phyloP scores from a whole-genome alignment of 78 protist species.

The Dictyostelium brefeldianum region DNA sequence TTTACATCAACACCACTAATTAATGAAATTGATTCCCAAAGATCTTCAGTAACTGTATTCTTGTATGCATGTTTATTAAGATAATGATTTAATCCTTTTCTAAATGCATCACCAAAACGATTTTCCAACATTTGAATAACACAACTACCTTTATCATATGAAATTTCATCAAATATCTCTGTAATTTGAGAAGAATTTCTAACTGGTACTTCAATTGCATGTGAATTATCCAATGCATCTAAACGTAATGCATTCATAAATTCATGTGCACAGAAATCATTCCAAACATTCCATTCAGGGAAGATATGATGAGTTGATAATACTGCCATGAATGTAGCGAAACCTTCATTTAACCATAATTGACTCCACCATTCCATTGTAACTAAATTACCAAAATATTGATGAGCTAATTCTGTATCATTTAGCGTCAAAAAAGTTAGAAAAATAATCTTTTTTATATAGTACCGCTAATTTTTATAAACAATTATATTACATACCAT shows the following conservation, averaged over 20 bases:
- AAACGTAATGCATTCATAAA: conserved; percentile 51
- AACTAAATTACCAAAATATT: conserved; percentile 97
- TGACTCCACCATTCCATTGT: conserved; percentile 97
- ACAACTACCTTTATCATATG: conserved; percentile 85
- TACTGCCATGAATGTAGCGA: conserved; percentile 88
- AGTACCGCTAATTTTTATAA: no score
- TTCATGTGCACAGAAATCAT: conserved; percentile 50
- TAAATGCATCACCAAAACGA: conserved; percentile 89
- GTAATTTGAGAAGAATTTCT: conserved; percentile 22
- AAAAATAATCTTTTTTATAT: no score
- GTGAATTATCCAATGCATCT: conserved; percentile 86
- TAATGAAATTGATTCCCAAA: conserved; percentile 89
- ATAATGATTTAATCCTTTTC: conserved; percentile 82
- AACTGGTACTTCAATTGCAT: conserved; percentile 93
- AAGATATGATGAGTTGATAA: conserved; percentile 75
- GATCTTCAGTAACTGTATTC: conserved; percentile 90
- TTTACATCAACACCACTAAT: conserved; percentile 18
- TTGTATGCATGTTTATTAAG: conserved; percentile 65
- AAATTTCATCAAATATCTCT: conserved; percentile 94
- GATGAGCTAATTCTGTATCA: conserved; percentile 35
- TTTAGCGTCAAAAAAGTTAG: no score
- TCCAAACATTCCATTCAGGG: conserved; percentile 92
- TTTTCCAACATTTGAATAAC: conserved; percentile 86
- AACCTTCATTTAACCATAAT: conserved; percentile 92
- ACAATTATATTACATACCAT: no score